Conservation (phyloP, 805 yeast genomes). For the Saccharomycopsis sp. region DNA sequence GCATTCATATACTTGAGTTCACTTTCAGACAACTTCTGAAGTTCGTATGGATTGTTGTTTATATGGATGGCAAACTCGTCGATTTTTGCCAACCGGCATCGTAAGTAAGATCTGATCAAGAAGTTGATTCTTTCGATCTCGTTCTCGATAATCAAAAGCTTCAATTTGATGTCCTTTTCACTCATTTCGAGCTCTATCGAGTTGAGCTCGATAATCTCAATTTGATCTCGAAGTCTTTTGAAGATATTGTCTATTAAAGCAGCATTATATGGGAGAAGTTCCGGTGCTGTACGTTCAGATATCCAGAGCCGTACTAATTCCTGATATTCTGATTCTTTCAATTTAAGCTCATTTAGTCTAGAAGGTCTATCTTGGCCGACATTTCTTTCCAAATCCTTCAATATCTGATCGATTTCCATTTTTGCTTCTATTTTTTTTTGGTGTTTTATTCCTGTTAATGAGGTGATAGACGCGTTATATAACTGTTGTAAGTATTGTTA, state of each 20-base stretch:
- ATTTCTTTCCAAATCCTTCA: conserved; percentile 55
- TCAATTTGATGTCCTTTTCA: conserved; percentile 64
- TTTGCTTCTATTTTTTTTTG: conserved; percentile 11
- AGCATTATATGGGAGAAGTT: conserved; percentile 68
- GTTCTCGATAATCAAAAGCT: conserved; percentile 79
- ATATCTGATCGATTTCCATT: conserved; percentile 64
- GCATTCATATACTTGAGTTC: conserved; percentile 62
- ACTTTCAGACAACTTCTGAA: conserved; percentile 43
- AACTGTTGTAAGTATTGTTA: too few relatives aligned
- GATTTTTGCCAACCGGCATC: conserved; percentile 70
- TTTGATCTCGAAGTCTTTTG: conserved; percentile 55
- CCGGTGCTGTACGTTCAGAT: conserved; percentile 82
- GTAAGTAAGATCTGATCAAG: conserved; percentile 69
- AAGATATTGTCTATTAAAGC: conserved; percentile 52
- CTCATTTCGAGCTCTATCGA: conserved; percentile 67
- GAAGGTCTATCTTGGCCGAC: conserved; percentile 29
- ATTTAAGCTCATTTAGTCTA: conserved; percentile 21
- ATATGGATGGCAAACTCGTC: conserved; percentile 63
- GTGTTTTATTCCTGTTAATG: background rate
- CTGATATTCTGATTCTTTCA: conserved; percentile 34
- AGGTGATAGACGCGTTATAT: too few relatives aligned
- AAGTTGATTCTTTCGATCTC: conserved; percentile 85
- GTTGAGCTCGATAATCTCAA: conserved; percentile 70
- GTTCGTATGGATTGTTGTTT: conserved; percentile 31
- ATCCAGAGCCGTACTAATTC: conserved; percentile 63